phyloP scores from a whole-genome alignment of 1,284 basidiomycete species.

The Somion occarium region DNA sequence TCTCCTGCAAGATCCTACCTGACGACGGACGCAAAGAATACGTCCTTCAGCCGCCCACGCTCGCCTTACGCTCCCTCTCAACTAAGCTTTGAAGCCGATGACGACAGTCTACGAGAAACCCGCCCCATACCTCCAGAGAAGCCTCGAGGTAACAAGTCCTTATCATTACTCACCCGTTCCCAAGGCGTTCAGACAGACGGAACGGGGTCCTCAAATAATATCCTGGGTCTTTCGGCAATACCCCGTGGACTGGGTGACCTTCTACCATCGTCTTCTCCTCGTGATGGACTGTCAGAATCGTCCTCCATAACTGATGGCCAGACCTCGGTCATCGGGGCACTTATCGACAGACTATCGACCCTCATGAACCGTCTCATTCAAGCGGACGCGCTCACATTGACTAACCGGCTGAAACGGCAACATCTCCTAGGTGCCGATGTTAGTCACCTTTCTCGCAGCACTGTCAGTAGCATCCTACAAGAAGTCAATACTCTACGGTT shows the following conservation, averaged over 20 bases:
- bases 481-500: conserved; percentile 71
- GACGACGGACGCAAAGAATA: conserved; percentile 37
- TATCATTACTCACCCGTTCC: conserved; percentile 59
- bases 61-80: conserved; percentile 35
- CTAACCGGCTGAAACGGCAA: conserved; percentile 88
- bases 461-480: conserved; percentile 70
- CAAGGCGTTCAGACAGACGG: conserved; percentile 75
- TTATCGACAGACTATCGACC: conserved; percentile 70
- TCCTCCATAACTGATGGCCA: conserved; percentile 58
- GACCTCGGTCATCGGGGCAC: conserved; percentile 47
- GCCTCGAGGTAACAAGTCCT: conserved; percentile 34
- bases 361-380: conserved; percentile 70
- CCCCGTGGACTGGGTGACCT: conserved; percentile 37
- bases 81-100: conserved; percentile 45
- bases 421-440: conserved; percentile 82
- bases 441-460: conserved; percentile 82
- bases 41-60: conserved; percentile 35
- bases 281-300: conserved; percentile 61
- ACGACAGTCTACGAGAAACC: conserved; percentile 34
- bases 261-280: conserved; percentile 38
- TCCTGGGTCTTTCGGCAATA: conserved; percentile 31
- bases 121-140: conserved; percentile 34
- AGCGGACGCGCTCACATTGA: conserved; percentile 86
- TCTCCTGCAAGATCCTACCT: conserved; percentile 50
- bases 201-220: conserved; percentile 19